Base-by-base conservation (phyloP, 2,329 filamentous ascomycete species). In the Colletotrichum sp. region DNA sequence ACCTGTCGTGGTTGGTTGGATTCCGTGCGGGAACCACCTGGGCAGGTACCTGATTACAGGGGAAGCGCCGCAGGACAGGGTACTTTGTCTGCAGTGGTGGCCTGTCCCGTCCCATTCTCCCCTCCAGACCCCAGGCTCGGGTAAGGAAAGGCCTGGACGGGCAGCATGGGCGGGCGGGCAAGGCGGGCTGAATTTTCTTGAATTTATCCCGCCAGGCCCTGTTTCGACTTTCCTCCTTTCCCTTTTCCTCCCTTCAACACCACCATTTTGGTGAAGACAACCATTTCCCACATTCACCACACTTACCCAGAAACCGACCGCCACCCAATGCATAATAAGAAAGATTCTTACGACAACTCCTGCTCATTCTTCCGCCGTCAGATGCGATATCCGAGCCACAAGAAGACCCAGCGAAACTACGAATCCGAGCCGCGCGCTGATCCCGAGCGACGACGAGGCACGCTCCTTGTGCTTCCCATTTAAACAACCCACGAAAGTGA, bases 391-490 rank as follows among this genome's bases (percentile, higher is more conserved):
- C 86, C 87, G 80, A 88, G 86, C 85, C 85, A 86, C 83, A 86
- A 88, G 82, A 85, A 87, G 82, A 84, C 86, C 78, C 85, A 88
- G 80, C 86, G 86, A 83, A 87, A 87, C 82, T 85, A 87, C 82
- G 85, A 89, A 79, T 88, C 86, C 80, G 86, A 89, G 82, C 85
- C 86, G 80, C 90, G 90, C 82, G 89, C 88, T 80, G 90, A 92
- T 86, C 89, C 90, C 76, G 88, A 91, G 86, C 90, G 90, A 81
- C 90, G 90, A 84, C 90, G 90, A 78, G 90, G 90, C 83, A 86
- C 88, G 79, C 87, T 78, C 57, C 62, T 73, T 68, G 74, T 76
- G 70, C 74, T 76, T 63, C 74, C 67, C 57, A 66, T 75, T 21
- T 78, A 71, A 75, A 75, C 71, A 8, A 26, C 44, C n/a, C 24